Evolutionary conservation across 768 basidiomycete genomes (phyloP).

Genomic region (Tulasnella sp.): DNA sequence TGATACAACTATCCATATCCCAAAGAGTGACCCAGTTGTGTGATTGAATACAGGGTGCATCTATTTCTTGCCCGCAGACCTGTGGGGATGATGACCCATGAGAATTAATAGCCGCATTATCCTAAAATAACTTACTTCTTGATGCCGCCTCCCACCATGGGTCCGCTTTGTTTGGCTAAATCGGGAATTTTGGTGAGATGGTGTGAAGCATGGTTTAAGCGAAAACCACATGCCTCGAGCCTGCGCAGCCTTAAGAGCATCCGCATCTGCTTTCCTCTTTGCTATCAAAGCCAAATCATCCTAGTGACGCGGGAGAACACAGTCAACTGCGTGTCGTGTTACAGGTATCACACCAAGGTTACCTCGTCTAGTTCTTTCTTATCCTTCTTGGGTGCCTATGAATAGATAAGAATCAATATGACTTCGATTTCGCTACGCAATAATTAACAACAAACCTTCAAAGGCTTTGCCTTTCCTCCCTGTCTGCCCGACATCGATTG

Average conservation of each 20-base stretch:
- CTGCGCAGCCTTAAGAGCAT: constrained; percentile 55
- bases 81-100: background rate
- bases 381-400: constrained; percentile 71
- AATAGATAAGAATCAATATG: background rate
- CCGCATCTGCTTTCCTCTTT: constrained; percentile 62
- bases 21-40: too few relatives aligned
- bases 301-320: constrained; percentile 30
- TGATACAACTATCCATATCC: background rate
- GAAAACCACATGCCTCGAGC: constrained; percentile 46
- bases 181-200: background rate
- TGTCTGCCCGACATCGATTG: constrained; percentile 13
- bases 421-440: background rate
- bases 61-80: constrained; percentile 14
- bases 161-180: constrained; percentile 38
- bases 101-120: background rate
- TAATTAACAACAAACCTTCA: constrained; percentile 46
- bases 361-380: constrained; percentile 42
- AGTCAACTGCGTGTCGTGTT: background rate
- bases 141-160: constrained; percentile 55
- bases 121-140: constrained; percentile 56
- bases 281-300: constrained; percentile 62
- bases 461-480: constrained; percentile 66
- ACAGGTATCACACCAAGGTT: constrained; percentile 1
- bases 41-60: background rate
- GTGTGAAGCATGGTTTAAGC: background rate